Conservation (phyloP, 2,329 filamentous ascomycete genomes). For the Pseudogymnoascus sp. region DNA sequence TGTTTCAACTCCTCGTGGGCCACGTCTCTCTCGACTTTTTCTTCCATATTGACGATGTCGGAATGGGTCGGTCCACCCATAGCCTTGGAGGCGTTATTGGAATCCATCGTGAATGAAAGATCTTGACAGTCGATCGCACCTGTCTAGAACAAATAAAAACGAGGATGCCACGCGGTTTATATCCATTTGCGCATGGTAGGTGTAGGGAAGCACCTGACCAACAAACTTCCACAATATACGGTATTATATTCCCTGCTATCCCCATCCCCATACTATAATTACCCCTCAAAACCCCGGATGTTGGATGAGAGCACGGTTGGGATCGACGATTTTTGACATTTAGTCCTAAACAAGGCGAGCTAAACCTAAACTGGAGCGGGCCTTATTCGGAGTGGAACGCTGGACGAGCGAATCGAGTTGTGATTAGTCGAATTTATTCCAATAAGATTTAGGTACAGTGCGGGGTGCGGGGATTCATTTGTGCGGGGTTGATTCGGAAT, state of each 20-base stretch:
- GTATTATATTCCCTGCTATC: not conserved
- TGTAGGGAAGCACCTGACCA: not conserved
- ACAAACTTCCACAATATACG: not conserved
- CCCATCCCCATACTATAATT: not conserved
- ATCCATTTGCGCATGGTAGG: not conserved
- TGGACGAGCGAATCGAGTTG: not conserved
- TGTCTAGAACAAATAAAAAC: not conserved
- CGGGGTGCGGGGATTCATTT: not conserved
- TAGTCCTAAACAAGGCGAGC: not conserved
- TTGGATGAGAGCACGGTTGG: not conserved
- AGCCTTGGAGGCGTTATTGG: not conserved
- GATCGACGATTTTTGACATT: not conserved
- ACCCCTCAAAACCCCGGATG: slow-evolving; percentile 1
- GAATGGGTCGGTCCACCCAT: not conserved
- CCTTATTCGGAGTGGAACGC: not conserved
- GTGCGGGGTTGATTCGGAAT: slow-evolving; percentile 1
- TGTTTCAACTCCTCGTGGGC: not conserved
- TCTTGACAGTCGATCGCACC: not conserved
- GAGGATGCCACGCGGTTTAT: not conserved
- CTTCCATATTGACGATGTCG: not conserved
- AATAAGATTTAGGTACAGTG: slow-evolving; percentile 1
- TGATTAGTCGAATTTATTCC: not conserved
- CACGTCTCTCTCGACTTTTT: not conserved
- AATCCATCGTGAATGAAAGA: not conserved
- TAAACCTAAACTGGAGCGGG: slow-evolving; percentile 3